A percentile compares a stretch with the other conserved stretches of the same genome.
These are phyloP conservation scores for Aspergillus campestris DNA, from an alignment of 495 filamentous ascomycete genomes.

Conservation along the genomic window DNA sequence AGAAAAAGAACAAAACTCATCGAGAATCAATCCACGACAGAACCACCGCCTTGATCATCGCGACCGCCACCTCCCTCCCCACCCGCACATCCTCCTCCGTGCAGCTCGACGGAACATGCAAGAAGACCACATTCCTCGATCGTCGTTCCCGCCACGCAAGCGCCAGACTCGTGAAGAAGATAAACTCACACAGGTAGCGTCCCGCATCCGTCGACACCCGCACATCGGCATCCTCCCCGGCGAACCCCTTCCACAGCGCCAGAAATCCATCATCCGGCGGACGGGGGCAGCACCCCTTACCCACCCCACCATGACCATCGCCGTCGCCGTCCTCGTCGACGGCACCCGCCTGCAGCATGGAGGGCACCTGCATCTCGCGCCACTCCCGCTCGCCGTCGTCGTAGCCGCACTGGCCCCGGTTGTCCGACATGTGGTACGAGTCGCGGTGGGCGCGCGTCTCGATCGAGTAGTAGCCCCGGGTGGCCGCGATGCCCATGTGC, in stretches of 20 bases:
- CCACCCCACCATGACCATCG: too few species aligned
- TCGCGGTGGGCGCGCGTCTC: constrained; percentile 66
- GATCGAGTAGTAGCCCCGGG: constrained; percentile 56
- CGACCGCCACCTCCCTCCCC: constrained; percentile 56
- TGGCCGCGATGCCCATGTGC: constrained; percentile 76
- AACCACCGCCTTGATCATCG: constrained; percentile 61
- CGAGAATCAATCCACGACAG: constrained; percentile 32
- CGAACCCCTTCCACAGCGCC: constrained; percentile 24
- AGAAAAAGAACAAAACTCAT: background rate
- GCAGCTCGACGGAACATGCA: constrained; percentile 65
- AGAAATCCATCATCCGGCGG: constrained; percentile 29
- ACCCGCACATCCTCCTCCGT: constrained; percentile 45
- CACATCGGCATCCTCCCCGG: constrained; percentile 40
- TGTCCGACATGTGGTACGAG: constrained; percentile 63
- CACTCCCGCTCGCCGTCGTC: constrained; percentile 44
- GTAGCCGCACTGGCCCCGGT: constrained; percentile 49
- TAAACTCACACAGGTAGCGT: constrained; percentile 79
- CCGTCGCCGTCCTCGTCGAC: background rate
- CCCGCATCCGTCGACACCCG: constrained; percentile 68
- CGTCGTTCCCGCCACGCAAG: constrained; percentile 39
- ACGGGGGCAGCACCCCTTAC: constrained; percentile 7
- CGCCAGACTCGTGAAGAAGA: constrained; percentile 68
- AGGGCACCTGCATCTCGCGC: constrained; percentile 32
- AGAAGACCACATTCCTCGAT: constrained; percentile 56
- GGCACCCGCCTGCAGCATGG: constrained; percentile 24